A percentile compares a stretch with the other conserved stretches of the same genome.
Evolutionary conservation across 495 filamentous ascomycete species (phyloP).

Genomic region (Annulohypoxylon nitens): DNA sequence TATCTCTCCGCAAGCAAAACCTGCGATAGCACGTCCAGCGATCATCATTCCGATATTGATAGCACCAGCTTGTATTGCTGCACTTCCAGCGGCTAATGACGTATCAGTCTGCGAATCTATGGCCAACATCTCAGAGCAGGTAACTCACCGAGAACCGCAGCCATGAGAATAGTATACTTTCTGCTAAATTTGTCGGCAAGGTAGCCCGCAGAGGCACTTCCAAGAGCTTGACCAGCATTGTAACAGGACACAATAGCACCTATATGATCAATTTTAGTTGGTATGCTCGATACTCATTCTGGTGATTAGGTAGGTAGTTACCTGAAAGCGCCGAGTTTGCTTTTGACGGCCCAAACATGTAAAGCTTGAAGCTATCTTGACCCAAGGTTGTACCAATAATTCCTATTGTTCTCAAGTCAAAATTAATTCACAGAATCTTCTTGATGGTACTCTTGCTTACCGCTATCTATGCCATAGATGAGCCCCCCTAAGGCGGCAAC

Average conservation of each 20-base stretch:
- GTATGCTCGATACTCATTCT: not conserved
- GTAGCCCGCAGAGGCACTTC: not conserved
- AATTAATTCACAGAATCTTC: not conserved
- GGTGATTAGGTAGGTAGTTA: not conserved
- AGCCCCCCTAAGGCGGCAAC: not conserved
- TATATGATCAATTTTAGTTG: not conserved
- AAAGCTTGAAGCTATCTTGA: conserved; percentile 4
- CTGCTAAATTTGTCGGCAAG: not conserved
- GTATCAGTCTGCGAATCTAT: not conserved
- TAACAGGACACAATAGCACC: conserved; percentile 1
- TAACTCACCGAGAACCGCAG: not conserved
- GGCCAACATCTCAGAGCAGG: not conserved
- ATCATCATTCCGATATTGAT: not conserved
- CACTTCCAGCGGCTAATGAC: not conserved
- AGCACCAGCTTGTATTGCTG: conserved; percentile 6
- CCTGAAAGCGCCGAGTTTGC: not conserved
- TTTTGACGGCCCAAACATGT: not conserved
- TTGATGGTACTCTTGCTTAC: not conserved
- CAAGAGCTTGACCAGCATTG: conserved; percentile 2
- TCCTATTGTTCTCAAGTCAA: not conserved
- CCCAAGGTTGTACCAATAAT: conserved; percentile 1
- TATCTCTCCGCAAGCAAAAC: not conserved
- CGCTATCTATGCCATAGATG: conserved; percentile 4
- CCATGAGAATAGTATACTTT: conserved; percentile 2
- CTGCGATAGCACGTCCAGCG: not conserved